A percentile compares a stretch with the other conserved stretches of the same genome.
Evolutionary conservation across 768 basidiomycete species (phyloP).

Genomic region (Tylopilus rubrobrunneus): DNA sequence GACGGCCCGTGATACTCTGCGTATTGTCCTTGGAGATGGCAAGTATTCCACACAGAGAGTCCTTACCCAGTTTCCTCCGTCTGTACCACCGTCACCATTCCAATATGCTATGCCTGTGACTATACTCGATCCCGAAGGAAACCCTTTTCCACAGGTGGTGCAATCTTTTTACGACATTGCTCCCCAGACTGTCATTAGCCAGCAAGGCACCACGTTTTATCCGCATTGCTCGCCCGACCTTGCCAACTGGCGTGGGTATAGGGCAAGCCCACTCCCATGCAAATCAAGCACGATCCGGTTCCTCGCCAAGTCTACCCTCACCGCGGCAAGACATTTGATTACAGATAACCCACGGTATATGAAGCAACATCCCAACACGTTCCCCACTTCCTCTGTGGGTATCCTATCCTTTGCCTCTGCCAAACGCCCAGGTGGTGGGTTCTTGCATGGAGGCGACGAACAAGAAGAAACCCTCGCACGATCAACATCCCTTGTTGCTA

Average conservation of each 20-base stretch:
- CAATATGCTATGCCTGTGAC: conserved; percentile 9
- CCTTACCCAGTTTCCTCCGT: conserved; percentile 4
- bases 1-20: conserved; percentile 35
- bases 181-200: conserved; percentile 33
- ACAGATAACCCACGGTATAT: conserved; percentile 10
- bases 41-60: conserved; percentile 34
- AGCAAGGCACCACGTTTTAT: conserved; percentile 38
- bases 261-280: conserved; percentile 1
- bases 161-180: conserved; percentile 31
- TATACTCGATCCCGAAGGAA: conserved; percentile 4
- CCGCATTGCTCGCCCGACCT: conserved; percentile 35
- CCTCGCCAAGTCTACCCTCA: conserved; percentile 28
- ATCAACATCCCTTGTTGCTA: conserved; percentile 38
- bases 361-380: conserved; percentile 11
- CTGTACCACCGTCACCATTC: conserved; percentile 15
- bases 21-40: conserved; percentile 38
- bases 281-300: conserved; percentile 28
- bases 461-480: conserved; percentile 44
- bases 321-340: conserved; percentile 29
- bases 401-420: conserved; percentile 42
- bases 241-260: conserved; percentile 32
- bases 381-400: conserved; percentile 31
- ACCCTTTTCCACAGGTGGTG: background rate
- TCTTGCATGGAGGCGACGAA: conserved; percentile 41
- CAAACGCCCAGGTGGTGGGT: conserved; percentile 44